Conservation (phyloP, 768 basidiomycete genomes). For the Boletellus ananas region DNA sequence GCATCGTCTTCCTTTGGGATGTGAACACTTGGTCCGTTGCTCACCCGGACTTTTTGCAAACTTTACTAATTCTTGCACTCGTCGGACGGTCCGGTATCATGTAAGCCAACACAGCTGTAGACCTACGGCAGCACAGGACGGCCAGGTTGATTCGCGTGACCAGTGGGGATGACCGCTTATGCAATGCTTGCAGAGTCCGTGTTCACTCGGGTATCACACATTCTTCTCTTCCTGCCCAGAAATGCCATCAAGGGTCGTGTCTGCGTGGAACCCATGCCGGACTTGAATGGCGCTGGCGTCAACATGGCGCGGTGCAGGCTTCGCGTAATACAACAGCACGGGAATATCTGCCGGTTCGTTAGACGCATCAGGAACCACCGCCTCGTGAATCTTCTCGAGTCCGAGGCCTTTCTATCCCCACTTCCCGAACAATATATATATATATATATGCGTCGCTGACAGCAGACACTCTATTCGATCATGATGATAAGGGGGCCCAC, state of each 20-base stretch:
- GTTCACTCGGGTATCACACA: not conserved
- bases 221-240: not conserved
- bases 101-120: not conserved
- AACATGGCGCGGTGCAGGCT: not conserved
- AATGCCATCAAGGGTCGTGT: not conserved
- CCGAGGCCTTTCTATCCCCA: not conserved
- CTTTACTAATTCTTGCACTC: not conserved
- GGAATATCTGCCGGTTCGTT: too few species aligned
- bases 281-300: not conserved
- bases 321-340: not conserved
- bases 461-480: not conserved
- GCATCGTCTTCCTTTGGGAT: too few species aligned
- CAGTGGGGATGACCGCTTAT: not conserved
- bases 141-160: not conserved
- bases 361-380: not conserved
- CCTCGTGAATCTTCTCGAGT: not conserved
- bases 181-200: too few species aligned
- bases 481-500: not conserved
- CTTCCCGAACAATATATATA: not conserved
- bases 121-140: not conserved
- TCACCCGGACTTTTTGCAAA: too few species aligned
- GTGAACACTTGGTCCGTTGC: too few species aligned
- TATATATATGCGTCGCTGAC: not conserved
- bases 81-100: not conserved
- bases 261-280: not conserved